Conservation (phyloP, 176 grass and related monocot genomes). For the Pharus latifolius region DNA sequence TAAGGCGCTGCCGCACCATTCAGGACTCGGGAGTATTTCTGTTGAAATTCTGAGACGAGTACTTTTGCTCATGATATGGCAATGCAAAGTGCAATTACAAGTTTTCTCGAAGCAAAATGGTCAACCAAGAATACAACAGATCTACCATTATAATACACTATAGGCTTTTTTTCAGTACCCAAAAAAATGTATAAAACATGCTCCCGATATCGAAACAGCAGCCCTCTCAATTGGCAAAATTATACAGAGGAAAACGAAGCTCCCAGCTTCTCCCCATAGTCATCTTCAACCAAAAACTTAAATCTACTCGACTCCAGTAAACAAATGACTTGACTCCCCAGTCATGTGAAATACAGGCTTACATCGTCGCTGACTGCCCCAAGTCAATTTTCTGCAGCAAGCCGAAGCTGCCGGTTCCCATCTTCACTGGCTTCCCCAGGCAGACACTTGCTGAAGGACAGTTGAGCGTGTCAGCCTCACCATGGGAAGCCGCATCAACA, state of each 20-base stretch:
- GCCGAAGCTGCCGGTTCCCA: constrained; percentile 63
- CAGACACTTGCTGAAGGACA: constrained; percentile 69
- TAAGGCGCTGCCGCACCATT: too few relatives aligned
- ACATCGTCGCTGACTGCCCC: not conserved
- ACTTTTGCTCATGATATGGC: too few relatives aligned
- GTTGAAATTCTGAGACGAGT: too few relatives aligned
- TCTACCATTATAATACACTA: too few relatives aligned
- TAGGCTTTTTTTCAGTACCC: too few relatives aligned
- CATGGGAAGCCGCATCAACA: constrained; percentile 55
- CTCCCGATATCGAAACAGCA: too few relatives aligned
- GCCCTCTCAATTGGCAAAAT: too few relatives aligned
- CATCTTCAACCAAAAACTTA: not conserved
- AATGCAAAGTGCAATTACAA: too few relatives aligned
- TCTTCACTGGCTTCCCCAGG: constrained; percentile 75
- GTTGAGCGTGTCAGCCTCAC: constrained; percentile 52
- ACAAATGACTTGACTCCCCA: not conserved
- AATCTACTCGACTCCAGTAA: not conserved
- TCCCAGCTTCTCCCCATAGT: not conserved
- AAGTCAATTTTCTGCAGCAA: constrained; percentile 50
- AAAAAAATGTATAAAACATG: too few relatives aligned
- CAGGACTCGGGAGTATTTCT: too few relatives aligned
- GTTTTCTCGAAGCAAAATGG: too few relatives aligned
- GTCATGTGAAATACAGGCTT: not conserved
- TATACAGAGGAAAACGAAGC: not conserved
- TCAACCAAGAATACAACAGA: too few relatives aligned